Evolutionary conservation across 148 eudicot species (phyloP), one percentile per base, ranked within the genome.

Genomic region (Silene uniflora): DNA sequence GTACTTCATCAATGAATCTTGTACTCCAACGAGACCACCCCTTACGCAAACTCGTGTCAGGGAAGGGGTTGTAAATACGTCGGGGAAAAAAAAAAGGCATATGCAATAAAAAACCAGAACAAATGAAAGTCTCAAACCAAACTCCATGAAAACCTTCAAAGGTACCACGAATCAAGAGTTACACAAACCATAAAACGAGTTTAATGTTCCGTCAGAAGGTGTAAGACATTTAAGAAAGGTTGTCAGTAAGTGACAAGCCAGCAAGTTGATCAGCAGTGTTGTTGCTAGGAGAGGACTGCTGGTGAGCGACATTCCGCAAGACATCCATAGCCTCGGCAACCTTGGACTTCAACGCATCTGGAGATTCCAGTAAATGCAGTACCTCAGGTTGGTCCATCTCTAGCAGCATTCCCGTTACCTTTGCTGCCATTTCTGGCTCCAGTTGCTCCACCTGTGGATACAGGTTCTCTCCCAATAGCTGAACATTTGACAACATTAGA

Each of bases 351-450:
- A 90, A 88, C 10, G 97, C 91, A 14, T 89, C 89, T 0, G 93
- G 93, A 0, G 97, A 89, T 83, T 91, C 91, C 1, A 89, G 82
- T 81, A 91, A 71, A 76, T 88, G 91, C 62, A 91, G 75, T 44
- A 91, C 91, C 81, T 91, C 97, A 1, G 92, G 75, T 80, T 90
- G 93, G 70, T 90, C 93, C 97, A 91, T 88, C 82, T 89, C 97
- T 17, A 91, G 80, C 56, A 91, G 86, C 97, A 91, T 91, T 18
- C 93, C 92, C 0, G 97, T 91, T 25, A 91, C 94, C 85, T 91
- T 91, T 8, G 94, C 94, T 1, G 94, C 89, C 77, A 74, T 56
- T 72, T 90, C 89, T 0, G 94, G 89, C 82, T 91, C 97, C 69
- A 90, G 79, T 83, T 86, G 89, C 80, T 91, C 94, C 72, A 91